Conservation (phyloP, 129 eudicot genomes). For the Lonicera japonica region DNA sequence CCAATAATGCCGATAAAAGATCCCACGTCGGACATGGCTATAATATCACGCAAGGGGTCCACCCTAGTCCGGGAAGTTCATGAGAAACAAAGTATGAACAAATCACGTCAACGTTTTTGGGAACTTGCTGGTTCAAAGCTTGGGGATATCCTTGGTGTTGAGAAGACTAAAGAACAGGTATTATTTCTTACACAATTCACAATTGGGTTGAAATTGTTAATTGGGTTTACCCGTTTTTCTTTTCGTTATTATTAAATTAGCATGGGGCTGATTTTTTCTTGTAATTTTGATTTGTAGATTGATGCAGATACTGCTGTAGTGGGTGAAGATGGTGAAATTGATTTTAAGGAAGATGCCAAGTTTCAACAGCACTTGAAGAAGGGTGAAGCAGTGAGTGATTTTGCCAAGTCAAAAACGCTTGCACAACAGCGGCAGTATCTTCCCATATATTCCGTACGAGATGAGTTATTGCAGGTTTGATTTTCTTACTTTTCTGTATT, state of each 20-base stretch:
- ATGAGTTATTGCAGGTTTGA: constrained; percentile 54
- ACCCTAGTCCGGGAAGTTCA: constrained; percentile 58
- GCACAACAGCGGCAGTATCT: constrained; percentile 67
- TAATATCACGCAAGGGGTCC: constrained; percentile 70
- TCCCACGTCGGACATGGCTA: constrained; percentile 76
- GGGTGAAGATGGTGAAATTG: constrained; percentile 75
- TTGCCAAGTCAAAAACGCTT: constrained; percentile 57
- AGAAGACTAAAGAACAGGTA: constrained; percentile 73
- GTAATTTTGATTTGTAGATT: constrained; percentile 25
- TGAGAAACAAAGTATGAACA: constrained; percentile 64
- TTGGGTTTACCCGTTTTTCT: constrained; percentile 2
- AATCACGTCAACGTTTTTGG: constrained; percentile 77
- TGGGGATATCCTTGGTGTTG: constrained; percentile 69
- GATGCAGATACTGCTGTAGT: constrained; percentile 73
- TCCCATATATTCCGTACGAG: constrained; percentile 62
- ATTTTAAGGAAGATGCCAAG: constrained; percentile 72
- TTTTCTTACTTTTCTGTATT: constrained; percentile 5
- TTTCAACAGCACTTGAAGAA: constrained; percentile 54
- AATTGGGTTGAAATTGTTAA: neutral
- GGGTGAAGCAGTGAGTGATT: constrained; percentile 62
- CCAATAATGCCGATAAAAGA: constrained; percentile 71
- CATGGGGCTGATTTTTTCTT: neutral
- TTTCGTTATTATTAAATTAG: neutral
- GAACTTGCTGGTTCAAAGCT: constrained; percentile 79
- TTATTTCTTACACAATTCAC: neutral